phyloP scores from a whole-genome alignment of 768 basidiomycete species.

The Lactarius sp. region DNA sequence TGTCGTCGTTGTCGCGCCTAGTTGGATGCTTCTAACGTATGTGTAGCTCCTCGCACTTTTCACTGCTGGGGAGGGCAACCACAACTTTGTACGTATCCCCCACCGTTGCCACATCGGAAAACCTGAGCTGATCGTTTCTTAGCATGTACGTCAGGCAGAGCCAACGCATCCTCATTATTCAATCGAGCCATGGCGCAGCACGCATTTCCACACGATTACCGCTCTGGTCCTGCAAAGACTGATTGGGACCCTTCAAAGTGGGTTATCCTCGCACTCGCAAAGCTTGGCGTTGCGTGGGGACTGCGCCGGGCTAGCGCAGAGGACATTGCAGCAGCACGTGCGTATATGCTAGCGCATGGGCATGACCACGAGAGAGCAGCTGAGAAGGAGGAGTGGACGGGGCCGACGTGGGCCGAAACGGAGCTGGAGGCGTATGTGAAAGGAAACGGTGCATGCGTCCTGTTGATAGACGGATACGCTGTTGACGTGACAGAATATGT shows the following conservation, averaged over 20 bases:
- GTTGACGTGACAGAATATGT: constrained; percentile 60
- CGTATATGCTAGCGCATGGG: constrained; percentile 46
- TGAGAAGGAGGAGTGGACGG: constrained; percentile 33
- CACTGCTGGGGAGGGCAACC: constrained; percentile 74
- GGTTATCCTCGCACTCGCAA: constrained; percentile 55
- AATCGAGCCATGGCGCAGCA: constrained; percentile 41
- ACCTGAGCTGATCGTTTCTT: neutral
- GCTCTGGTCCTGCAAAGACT: constrained; percentile 52
- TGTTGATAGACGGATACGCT: constrained; percentile 56
- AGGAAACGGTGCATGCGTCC: constrained; percentile 39
- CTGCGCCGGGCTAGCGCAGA: constrained; percentile 46
- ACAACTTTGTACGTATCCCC: constrained; percentile 55
- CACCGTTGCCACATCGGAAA: neutral
- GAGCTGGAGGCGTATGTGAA: constrained; percentile 38
- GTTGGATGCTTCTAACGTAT: neutral
- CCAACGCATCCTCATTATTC: neutral
- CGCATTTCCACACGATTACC: constrained; percentile 74
- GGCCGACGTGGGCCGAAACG: constrained; percentile 39
- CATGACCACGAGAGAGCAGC: constrained; percentile 15
- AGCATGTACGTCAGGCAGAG: constrained; percentile 43
- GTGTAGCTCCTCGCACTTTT: constrained; percentile 58
- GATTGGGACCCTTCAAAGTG: constrained; percentile 85
- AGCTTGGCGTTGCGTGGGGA: constrained; percentile 42
- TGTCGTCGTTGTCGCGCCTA: constrained; percentile 24
- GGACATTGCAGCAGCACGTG: constrained; percentile 46